phyloP scores from a whole-genome alignment of 1,139 yeast genomes.

The Candida sanyaensis region DNA sequence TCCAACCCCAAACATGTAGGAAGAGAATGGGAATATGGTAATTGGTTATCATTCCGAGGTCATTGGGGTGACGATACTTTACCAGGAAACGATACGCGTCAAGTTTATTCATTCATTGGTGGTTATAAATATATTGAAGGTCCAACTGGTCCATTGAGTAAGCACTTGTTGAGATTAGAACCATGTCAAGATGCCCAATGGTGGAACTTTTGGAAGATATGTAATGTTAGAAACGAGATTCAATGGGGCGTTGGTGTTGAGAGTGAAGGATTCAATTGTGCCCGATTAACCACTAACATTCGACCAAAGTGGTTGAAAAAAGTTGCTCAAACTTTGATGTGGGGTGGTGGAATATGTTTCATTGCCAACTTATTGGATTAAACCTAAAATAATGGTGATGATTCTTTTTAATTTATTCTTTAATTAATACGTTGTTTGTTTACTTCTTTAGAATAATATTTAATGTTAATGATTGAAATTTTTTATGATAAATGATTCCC shows the following conservation, averaged over 20 bases:
- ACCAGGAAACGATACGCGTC: slow-evolving; percentile 69
- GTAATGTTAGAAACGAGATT: slow-evolving; percentile 72
- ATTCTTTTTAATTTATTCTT: not conserved
- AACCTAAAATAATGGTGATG: not conserved
- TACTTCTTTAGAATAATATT: not conserved
- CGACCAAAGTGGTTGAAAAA: slow-evolving; percentile 51
- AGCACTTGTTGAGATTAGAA: slow-evolving; percentile 65
- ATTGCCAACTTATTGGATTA: slow-evolving; percentile 50
- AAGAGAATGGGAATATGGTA: slow-evolving; percentile 64
- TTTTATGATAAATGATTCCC: not conserved
- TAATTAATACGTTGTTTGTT: not conserved
- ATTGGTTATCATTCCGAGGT: slow-evolving; percentile 82
- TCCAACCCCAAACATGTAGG: slow-evolving; percentile 48
- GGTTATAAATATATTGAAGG: slow-evolving; percentile 92
- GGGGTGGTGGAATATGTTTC: slow-evolving; percentile 73
- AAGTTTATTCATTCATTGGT: slow-evolving; percentile 76
- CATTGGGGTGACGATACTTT: slow-evolving; percentile 90
- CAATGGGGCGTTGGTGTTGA: slow-evolving; percentile 89
- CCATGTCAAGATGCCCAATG: slow-evolving; percentile 87
- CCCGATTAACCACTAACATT: slow-evolving; percentile 54
- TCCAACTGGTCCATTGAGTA: slow-evolving; percentile 84
- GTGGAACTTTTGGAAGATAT: slow-evolving; percentile 80
- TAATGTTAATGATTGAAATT: not conserved
- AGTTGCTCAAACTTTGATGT: slow-evolving; percentile 54
- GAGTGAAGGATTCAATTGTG: slow-evolving; percentile 74